phyloP scores from a whole-genome alignment of 2,329 filamentous ascomycete species.

The Penicillium sclerotigenum region DNA sequence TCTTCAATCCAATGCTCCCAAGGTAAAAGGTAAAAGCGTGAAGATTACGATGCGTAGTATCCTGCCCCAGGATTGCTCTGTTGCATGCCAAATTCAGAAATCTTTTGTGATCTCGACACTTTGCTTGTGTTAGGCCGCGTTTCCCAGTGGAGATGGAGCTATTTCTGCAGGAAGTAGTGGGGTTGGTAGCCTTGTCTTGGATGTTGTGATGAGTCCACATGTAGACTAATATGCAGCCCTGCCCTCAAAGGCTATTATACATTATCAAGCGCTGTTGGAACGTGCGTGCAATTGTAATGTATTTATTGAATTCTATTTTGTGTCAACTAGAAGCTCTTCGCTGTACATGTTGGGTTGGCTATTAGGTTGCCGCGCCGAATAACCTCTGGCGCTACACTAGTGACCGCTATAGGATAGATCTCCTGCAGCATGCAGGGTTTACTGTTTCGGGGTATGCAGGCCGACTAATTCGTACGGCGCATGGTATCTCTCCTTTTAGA shows the following conservation, averaged over 20 bases:
- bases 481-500: too few relatives aligned
- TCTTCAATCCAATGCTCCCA: background rate
- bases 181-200: background rate
- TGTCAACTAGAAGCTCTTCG: background rate
- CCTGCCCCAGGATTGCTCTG: background rate
- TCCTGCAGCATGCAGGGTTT: conserved; percentile 4
- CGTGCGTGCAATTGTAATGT: background rate
- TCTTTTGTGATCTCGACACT: background rate
- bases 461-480: background rate
- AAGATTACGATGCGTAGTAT: background rate
- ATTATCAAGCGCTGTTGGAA: background rate
- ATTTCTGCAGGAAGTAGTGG: background rate
- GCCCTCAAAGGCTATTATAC: background rate
- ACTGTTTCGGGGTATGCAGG: conserved; percentile 5
- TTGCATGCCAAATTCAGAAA: background rate
- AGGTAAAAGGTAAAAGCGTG: background rate
- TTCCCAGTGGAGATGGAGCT: background rate
- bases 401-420: conserved; percentile 5
- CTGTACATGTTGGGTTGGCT: background rate
- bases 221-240: background rate
- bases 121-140: background rate
- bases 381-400: background rate
- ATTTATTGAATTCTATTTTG: background rate
- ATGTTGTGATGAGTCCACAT: background rate
- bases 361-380: too few relatives aligned